Conservation (phyloP, 169 alveolate species). For the Eimeria sp. region DNA sequence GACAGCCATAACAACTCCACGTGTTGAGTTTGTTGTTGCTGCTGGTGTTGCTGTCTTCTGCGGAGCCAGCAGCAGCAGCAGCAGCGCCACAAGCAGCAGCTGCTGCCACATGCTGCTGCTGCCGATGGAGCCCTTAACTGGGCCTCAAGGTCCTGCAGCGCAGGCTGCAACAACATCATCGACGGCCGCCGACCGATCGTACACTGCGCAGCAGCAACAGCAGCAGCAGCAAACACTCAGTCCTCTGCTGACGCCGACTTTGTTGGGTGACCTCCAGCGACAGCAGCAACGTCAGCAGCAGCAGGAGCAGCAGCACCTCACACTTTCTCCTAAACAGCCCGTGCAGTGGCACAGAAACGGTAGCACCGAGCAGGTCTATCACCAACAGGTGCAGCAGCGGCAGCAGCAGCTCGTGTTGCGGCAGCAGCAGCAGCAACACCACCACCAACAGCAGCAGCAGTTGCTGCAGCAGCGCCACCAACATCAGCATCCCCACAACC, state of each 20-base stretch:
- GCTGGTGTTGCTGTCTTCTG: background rate
- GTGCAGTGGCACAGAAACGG: constrained; percentile 2
- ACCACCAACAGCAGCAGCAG: background rate
- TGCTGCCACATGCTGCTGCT: background rate
- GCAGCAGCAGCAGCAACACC: background rate
- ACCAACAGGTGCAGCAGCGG: constrained; percentile 46
- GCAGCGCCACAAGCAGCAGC: constrained; percentile 1
- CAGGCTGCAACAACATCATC: background rate
- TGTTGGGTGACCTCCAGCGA: background rate
- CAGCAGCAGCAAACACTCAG: constrained; percentile 17
- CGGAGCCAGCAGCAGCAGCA: constrained; percentile 10
- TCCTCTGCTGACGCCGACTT: background rate
- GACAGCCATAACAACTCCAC: too few species aligned
- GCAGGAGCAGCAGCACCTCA: background rate
- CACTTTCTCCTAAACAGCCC: background rate
- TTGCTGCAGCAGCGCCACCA: background rate
- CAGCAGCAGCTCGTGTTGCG: constrained; percentile 13
- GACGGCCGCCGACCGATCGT: background rate
- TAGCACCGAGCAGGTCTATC: background rate
- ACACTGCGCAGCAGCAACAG: constrained; percentile 12
- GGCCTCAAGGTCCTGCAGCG: background rate
- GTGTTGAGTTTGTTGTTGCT: background rate
- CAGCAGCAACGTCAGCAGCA: background rate
- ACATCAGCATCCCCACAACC: background rate
- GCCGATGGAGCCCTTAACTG: background rate